Evolutionary conservation across 2,329 filamentous ascomycete species (phyloP), one percentile per base, ranked within the genome.

Genomic region (Fusarium staphyleae): DNA sequence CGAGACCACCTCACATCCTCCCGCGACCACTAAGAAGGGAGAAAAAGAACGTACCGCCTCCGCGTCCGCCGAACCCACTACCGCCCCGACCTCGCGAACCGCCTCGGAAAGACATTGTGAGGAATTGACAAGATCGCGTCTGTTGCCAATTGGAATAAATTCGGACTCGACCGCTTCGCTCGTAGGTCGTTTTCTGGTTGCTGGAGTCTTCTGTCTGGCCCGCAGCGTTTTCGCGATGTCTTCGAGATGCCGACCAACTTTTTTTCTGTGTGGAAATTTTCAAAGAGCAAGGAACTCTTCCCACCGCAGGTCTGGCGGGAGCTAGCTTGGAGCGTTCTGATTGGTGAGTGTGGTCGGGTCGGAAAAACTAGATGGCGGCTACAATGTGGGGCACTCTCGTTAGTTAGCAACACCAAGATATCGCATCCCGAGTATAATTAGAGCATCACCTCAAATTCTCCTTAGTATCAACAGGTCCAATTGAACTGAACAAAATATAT

Each of bases 51-150:
- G 35, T 70, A 72, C 71, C 72, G 60, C 72, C 72, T 52, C 72
- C 72, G 56, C 71, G 69, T 53, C 69, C 69, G 55, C 72, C 69
- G 54, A 71, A 70, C 45, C 71, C 67, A 60, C 67, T 64, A 53
- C 72, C 70, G 48, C 72, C 69, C 59, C 71, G 67, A 58, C 68
- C 69, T 57, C 71, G 69, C 58, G 68, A 69, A 61, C 69, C 69
- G 57, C 72, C 72, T 69, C 72, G 71, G 69, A 75, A 75, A 63
- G 73, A 75, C 73, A 75, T 75, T 52, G 55, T 65, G 41, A 50
- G 49, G 55, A 30, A 30, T 36, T 26, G 9, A 36, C 26, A 6
- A 19, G 22, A 3, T 33, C 41, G 37, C 37, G 37, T 8, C 12
- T 16, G 39, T 51, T 42, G 41, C 48, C 46, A 60, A 60, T 50